These are phyloP conservation scores for Suhomyces yuchorum DNA, from an alignment of 1,139 yeast genomes.

Conservation along the genomic window DNA sequence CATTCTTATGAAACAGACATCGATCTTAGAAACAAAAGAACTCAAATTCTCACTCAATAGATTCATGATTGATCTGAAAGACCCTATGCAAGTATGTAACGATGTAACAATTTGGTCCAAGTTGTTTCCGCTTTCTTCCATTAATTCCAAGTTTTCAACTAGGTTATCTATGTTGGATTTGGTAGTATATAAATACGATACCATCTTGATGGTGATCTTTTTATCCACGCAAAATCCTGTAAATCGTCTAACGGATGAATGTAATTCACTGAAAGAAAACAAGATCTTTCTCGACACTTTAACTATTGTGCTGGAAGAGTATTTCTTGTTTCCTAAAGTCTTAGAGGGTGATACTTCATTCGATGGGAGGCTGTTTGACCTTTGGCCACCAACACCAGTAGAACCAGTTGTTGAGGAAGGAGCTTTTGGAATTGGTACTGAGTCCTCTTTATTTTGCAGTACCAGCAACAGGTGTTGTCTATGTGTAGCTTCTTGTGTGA, in stretches of 20 bases:
- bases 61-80: constrained; percentile 57
- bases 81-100: constrained; percentile 36
- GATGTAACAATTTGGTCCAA: constrained; percentile 32
- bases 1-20: constrained; percentile 71
- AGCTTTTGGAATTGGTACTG: constrained; percentile 2
- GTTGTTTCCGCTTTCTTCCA: constrained; percentile 46
- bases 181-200: constrained; percentile 55
- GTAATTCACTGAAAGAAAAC: constrained; percentile 68
- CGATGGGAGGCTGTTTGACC: constrained; percentile 12
- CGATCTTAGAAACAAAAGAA: constrained; percentile 56
- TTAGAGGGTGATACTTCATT: constrained; percentile 19
- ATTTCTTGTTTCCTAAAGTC: constrained; percentile 16
- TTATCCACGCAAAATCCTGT: constrained; percentile 69
- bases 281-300: constrained; percentile 58
- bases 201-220: constrained; percentile 59
- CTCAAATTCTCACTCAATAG: constrained; percentile 50
- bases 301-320: constrained; percentile 35
- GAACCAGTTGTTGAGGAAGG: not conserved
- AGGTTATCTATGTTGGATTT: constrained; percentile 60
- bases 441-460: constrained; percentile 11
- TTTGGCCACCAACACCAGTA: constrained; percentile 2
- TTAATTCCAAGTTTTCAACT: constrained; percentile 59
- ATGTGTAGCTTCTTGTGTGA: constrained; percentile 3
- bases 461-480: constrained; percentile 14
- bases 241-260: constrained; percentile 65